Conservation (phyloP, 2,329 filamentous ascomycete genomes). For the Alternaria ventricosa region DNA sequence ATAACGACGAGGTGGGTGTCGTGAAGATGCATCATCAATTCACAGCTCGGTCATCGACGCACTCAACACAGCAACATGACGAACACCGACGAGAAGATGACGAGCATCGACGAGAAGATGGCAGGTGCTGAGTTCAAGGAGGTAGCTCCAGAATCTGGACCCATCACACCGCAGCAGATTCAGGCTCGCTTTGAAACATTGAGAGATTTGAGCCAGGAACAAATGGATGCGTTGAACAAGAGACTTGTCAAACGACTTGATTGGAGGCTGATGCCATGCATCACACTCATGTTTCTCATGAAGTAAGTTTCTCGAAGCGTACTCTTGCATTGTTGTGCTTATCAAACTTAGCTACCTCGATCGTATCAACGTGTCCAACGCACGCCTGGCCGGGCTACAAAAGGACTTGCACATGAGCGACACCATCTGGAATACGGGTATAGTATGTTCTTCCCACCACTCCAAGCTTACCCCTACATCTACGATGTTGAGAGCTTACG, state of each 20-base stretch:
- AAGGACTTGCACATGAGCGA: conserved; percentile 41
- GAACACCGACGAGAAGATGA: conserved; percentile 5
- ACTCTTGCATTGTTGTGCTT: background rate
- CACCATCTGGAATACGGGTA: conserved; percentile 50
- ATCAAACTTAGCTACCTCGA: conserved; percentile 44
- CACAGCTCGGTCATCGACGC: background rate
- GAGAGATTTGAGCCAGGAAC: conserved; percentile 26
- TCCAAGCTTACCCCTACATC: background rate
- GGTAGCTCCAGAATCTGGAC: conserved; percentile 9
- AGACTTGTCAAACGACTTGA: conserved; percentile 33
- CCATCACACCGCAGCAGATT: conserved; percentile 35
- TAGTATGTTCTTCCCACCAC: conserved; percentile 6
- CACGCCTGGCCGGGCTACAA: conserved; percentile 48
- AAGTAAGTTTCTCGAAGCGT: conserved; percentile 18
- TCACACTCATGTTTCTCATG: conserved; percentile 43
- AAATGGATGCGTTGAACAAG: conserved; percentile 39
- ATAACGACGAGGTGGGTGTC: background rate
- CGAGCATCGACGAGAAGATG: conserved; percentile 19
- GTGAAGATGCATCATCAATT: background rate
- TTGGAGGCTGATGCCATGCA: conserved; percentile 40
- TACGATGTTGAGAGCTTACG: background rate
- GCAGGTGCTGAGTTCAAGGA: conserved; percentile 26
- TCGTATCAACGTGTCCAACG: conserved; percentile 50
- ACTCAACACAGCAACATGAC: conserved; percentile 10
- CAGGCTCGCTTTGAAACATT: conserved; percentile 37